Evolutionary conservation across 345 rosid species (phyloP), one percentile per base, ranked within the genome.

Genomic region (Psidium guajava): DNA sequence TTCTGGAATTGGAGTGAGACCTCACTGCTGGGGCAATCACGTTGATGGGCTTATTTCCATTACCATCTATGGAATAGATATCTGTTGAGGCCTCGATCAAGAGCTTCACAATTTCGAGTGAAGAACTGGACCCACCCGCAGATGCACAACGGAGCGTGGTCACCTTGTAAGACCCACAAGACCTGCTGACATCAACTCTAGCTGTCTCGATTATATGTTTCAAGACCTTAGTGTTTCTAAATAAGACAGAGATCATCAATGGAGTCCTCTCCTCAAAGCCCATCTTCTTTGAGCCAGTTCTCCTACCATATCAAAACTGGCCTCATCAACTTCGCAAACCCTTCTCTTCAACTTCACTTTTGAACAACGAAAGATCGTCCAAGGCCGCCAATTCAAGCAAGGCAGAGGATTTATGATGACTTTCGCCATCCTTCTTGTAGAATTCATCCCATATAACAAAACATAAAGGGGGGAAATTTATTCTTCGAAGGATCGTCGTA

Each of bases 101-200:
- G 86, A 89, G 87, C 92, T 92, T 95, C 89, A 95, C 91, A 47
- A 88, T 88, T 88, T 93, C 94, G n/a, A 91, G 89, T 1, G 91
- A 89, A 2, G 94, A 89, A 86, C 61, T 84, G 3, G 97, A 83
- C 54, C 97, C 93, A 42, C 98, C 98, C 7, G 95, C 97, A 81
- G 92, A 94, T 16, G 97, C 98, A 80, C 96, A 95, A 88, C 94
- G 99, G 83, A 96, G 97, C 8, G 99, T 98, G 16, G 98, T 92
- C 85, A 91, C 93, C 88, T 89, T 90, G 91, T 95, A 98, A 3
- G 86, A 86, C 52, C 98, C 93, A 49, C 93, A 95, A 86, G 91
- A 90, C 87, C 93, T 91, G 81, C 94, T 92, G 85, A 94, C 94
- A 83, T 95, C 93, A 61, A 86, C 88, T 80, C 88, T 92, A 6